A percentile compares a stretch with the other conserved stretches of the same genome.
phyloP scores from a whole-genome alignment of 768 basidiomycete genomes.

The Lentinula guzmanii region DNA sequence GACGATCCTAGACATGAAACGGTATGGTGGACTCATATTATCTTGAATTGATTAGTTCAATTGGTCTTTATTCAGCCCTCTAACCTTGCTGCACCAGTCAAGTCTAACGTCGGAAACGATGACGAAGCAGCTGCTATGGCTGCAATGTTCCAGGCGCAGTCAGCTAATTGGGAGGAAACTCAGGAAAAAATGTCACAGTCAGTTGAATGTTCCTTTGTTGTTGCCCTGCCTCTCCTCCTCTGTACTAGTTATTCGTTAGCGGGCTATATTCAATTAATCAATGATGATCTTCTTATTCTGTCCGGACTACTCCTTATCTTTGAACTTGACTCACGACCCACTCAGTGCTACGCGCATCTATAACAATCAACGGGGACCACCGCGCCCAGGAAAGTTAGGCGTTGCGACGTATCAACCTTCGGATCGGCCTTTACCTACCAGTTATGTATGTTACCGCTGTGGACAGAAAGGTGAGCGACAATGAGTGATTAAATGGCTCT shows the following conservation, averaged over 20 bases:
- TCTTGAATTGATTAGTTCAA: constrained; percentile 11
- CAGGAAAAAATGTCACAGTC: constrained; percentile 99
- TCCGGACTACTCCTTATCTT: not conserved
- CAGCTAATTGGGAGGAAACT: constrained; percentile 95
- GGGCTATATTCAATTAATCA: constrained; percentile 56
- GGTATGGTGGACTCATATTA: constrained; percentile 25
- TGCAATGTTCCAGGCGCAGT: constrained; percentile 96
- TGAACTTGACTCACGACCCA: constrained; percentile 40
- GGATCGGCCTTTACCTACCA: constrained; percentile 82
- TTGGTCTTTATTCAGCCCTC: constrained; percentile 1
- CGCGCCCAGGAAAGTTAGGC: constrained; percentile 56
- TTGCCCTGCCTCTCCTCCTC: constrained; percentile 28
- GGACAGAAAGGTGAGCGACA: constrained; percentile 81
- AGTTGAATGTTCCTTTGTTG: constrained; percentile 33
- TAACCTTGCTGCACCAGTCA: constrained; percentile 22
- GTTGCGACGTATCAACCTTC: constrained; percentile 45
- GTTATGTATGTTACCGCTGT: constrained; percentile 98
- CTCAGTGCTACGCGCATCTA: constrained; percentile 63
- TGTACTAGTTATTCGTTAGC: not conserved
- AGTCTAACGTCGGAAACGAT: constrained; percentile 44
- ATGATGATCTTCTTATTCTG: constrained; percentile 29
- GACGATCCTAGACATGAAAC: constrained; percentile 41
- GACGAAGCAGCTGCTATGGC: constrained; percentile 95
- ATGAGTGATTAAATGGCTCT: not conserved
- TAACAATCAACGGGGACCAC: constrained; percentile 56